Conservation (phyloP, 305 asterid genomes). For the Plantago coronopus region DNA sequence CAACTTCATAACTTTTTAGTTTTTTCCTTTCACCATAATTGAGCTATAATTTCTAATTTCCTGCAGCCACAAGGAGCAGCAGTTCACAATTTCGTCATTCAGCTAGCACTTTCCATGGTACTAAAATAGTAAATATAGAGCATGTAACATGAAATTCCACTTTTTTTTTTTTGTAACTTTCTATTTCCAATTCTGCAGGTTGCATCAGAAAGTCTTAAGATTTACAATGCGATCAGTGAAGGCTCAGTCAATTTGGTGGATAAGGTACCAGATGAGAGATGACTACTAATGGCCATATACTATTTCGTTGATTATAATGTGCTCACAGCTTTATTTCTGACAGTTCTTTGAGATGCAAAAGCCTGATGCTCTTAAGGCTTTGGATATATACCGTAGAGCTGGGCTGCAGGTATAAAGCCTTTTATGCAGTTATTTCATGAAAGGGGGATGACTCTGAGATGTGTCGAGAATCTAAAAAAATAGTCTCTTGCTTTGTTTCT, state of each 20-base stretch:
- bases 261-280: conserved; percentile 51
- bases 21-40: conserved; percentile 15
- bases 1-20: background rate
- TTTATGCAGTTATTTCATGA: conserved; percentile 3
- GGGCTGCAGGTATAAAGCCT: conserved; percentile 69
- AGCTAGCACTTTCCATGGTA: conserved; percentile 94
- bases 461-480: background rate
- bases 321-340: conserved; percentile 22
- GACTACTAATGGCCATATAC: conserved; percentile 16
- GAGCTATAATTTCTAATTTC: conserved; percentile 22
- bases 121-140: conserved; percentile 13
- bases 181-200: conserved; percentile 43
- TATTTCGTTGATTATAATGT: conserved; percentile 2
- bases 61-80: conserved; percentile 99
- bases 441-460: conserved; percentile 3
- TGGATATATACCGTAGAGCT: conserved; percentile 88
- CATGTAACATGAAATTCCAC: background rate
- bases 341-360: conserved; percentile 99
- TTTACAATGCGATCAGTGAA: conserved; percentile 81
- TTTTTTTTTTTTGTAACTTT: conserved; percentile 5
- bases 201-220: conserved; percentile 90
- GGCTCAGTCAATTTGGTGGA: conserved; percentile 91
- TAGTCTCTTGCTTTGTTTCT: conserved; percentile 23
- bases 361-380: conserved; percentile 80
- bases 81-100: conserved; percentile 73